Evolutionary conservation across 2,329 filamentous ascomycete genomes (phyloP), one percentile per base, ranked within the genome.

Genomic region (Fusarium humuli): DNA sequence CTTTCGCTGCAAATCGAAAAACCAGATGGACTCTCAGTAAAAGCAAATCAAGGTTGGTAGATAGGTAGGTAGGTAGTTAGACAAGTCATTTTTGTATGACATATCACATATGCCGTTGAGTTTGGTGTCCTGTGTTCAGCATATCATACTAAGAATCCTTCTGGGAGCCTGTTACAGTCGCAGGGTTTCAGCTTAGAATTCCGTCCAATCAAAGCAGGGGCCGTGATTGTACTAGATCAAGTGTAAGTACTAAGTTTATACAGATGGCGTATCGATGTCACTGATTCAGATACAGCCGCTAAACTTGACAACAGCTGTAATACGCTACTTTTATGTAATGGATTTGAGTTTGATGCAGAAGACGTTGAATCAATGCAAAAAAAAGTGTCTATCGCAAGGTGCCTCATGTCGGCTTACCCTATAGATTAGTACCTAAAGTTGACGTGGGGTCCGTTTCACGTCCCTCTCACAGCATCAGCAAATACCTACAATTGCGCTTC

Each of bases 381-480:
- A 18, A 37, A 34, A 11, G 5, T 37, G 34, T n/a, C 34, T 37
- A 37, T 12, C 29, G 5, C 1, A 30, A 37, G 34, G 34, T 37
- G 18, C 18, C 34, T 37, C 18, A 37, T n/a, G 18, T 11, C 6
- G 34, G 18, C 34, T 37, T 37, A 37, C 34, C 34, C 34, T 37
- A 37, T 11, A 37, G 34, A n/a, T 23, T 23, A 23, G 23, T 18
- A 62, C 67, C 67, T 71, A 60, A 16, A 70, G 54, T 22, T 34
- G 18, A 44, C 63, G 67, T 32, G 53, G 57, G 55, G 53, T 60
- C 9, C 22, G 13, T 50, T 16, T 18, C 49, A 20, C 32, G 22
- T 27, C 32, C 48, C 32, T 50, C 18, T n/a, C 49, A 37, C 42
- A 44, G 29, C 42, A 57, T 44, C 20, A 49, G 12, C 41, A 40